Percentiles rank a stretch among this genome's conserved stretches.
These are phyloP conservation scores for Dendrobium nobile DNA, from an alignment of 106 monocot genomes.

Conservation along the genomic window DNA sequence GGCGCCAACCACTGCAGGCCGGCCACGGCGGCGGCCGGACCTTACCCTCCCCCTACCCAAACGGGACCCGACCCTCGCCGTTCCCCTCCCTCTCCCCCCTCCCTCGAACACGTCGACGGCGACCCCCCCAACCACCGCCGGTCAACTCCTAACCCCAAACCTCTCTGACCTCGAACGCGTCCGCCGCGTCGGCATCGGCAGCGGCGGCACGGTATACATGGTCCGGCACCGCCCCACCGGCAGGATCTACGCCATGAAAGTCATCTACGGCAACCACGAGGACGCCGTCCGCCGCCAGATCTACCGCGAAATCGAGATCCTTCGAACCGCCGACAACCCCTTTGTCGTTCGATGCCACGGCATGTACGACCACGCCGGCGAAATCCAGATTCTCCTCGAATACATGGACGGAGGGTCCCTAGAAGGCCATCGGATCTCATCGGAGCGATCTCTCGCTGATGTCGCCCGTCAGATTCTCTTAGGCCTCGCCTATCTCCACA, in stretches of 20 bases:
- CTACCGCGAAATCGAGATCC: slow-evolving; percentile 76
- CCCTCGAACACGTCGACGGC: slow-evolving; percentile 13
- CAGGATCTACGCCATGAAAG: slow-evolving; percentile 48
- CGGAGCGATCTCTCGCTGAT: slow-evolving; percentile 41
- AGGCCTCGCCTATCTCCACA: slow-evolving; percentile 81
- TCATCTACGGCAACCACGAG: slow-evolving; percentile 58
- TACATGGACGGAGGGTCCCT: slow-evolving; percentile 69
- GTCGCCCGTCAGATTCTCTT: slow-evolving; percentile 58
- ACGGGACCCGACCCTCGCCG: slow-evolving; percentile 51
- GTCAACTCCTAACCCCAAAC: slow-evolving; percentile 17
- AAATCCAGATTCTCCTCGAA: slow-evolving; percentile 73
- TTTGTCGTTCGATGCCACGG: slow-evolving; percentile 67
- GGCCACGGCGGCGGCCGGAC: slow-evolving; percentile 56
- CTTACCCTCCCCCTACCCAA: slow-evolving; percentile 72
- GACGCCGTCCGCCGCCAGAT: slow-evolving; percentile 52
- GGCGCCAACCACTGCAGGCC: background rate
- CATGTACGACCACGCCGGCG: slow-evolving; percentile 60
- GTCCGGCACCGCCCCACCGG: slow-evolving; percentile 48
- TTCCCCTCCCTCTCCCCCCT: slow-evolving; percentile 35
- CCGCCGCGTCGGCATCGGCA: slow-evolving; percentile 59
- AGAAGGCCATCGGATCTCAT: slow-evolving; percentile 36
- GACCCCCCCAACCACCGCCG: slow-evolving; percentile 6
- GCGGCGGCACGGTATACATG: slow-evolving; percentile 58
- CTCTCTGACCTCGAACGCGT: slow-evolving; percentile 63
- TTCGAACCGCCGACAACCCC: slow-evolving; percentile 59